Base-by-base conservation (phyloP, 2,329 filamentous ascomycete species). In the Graphiopsis chlorocephala region DNA sequence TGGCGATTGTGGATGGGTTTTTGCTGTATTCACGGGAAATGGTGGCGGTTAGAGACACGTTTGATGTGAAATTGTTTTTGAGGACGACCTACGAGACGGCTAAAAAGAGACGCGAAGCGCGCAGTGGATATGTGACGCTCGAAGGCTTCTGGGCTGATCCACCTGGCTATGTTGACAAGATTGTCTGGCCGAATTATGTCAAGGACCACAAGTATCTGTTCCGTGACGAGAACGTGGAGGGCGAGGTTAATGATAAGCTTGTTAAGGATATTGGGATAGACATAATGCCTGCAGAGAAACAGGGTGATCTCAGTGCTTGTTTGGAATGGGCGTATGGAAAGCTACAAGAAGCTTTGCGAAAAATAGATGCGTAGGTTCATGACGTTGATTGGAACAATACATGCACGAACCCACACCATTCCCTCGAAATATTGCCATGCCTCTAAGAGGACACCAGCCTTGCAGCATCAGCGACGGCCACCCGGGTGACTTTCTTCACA, bases 101-200 rank as follows among this genome's bases (percentile, higher is more conserved):
- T 3, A 90, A 89, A 72, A 78, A 81, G 35, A 83, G 91, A 26
- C 81, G 91, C 31, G 86, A 90, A 73, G 87, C 86, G 0, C 81
- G 91, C 62, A 87, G 85, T 69, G 91, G 91, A 12, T 95, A 95
- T 75, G 90, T 92, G 31, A 94, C 91, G 52, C 74, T 79, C 42
- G 83, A 97, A 73, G 94, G 93, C 29, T 99, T 97, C 80, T 99
- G 95, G 95, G 85, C 88, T 64, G 95, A 99, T 77, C 95, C 95
- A 0, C 92, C 92, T 0, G 93, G 92, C 0, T 99, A 98, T 76
- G 93, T 98, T 42, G 93, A 98, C 75, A 86, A 90, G 75, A 85
- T 99, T 63, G 95, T 99, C 4, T 99, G 95, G 95, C 94, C 94
- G 3, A 94, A 96, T 72, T 98, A 97, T 77, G 91, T 90, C 3